Conservation (phyloP, 2,329 filamentous ascomycete species). For the Venturiaceae sp. region DNA sequence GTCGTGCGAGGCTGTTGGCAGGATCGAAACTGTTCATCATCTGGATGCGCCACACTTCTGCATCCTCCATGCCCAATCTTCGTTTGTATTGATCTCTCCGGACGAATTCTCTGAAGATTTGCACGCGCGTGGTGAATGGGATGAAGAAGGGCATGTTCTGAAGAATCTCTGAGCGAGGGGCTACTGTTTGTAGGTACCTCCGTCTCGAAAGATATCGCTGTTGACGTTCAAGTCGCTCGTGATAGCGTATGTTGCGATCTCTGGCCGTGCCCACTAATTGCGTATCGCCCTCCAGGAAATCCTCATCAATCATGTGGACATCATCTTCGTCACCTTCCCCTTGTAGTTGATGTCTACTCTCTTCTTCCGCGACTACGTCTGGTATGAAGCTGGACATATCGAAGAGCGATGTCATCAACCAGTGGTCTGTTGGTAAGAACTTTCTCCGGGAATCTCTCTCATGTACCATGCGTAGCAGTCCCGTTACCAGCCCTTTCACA, state of each 20-base stretch:
- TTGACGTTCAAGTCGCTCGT: constrained; percentile 53
- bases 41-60: constrained; percentile 59
- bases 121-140: constrained; percentile 81
- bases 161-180: constrained; percentile 79
- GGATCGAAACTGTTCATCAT: neutral
- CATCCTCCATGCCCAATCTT: constrained; percentile 55
- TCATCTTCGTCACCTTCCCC: constrained; percentile 51
- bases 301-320: constrained; percentile 32
- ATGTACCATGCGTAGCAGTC: constrained; percentile 77
- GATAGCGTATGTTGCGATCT: constrained; percentile 50
- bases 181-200: constrained; percentile 67
- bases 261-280: constrained; percentile 45
- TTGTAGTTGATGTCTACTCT: constrained; percentile 60
- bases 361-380: constrained; percentile 80
- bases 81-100: constrained; percentile 65
- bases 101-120: constrained; percentile 93
- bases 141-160: constrained; percentile 97
- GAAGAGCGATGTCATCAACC: constrained; percentile 84
- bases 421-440: constrained; percentile 76
- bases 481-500: constrained; percentile 70
- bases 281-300: constrained; percentile 26
- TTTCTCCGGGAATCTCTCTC: constrained; percentile 82
- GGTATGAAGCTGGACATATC: constrained; percentile 83
- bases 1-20: constrained; percentile 21
- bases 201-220: constrained; percentile 59